Percentiles rank a stretch among this genome's conserved stretches.
phyloP scores from a whole-genome alignment of 2,329 filamentous ascomycete species.

The Aureobasidium leucospermi region DNA sequence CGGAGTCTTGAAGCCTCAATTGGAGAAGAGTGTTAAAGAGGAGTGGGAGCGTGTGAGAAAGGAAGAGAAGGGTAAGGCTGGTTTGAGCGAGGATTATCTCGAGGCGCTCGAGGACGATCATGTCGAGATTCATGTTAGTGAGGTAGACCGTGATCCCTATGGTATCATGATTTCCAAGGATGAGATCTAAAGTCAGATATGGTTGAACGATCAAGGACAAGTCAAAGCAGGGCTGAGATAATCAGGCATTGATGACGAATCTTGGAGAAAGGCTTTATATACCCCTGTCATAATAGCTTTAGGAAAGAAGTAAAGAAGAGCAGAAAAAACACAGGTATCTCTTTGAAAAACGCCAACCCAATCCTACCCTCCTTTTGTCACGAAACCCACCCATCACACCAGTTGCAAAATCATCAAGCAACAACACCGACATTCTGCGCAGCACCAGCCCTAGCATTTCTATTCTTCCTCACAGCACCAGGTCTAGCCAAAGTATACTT shows the following conservation, averaged over 20 bases:
- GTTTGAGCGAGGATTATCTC: slow-evolving; percentile 31
- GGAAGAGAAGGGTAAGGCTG: slow-evolving; percentile 32
- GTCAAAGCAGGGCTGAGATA: too few species aligned
- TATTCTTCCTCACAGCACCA: slow-evolving; percentile 27
- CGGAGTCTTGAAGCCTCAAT: slow-evolving; percentile 58
- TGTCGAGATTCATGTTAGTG: slow-evolving; percentile 65
- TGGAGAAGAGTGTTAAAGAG: slow-evolving; percentile 52
- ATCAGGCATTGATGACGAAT: too few species aligned
- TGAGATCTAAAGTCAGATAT: slow-evolving; percentile 17
- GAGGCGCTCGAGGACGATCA: slow-evolving; percentile 47
- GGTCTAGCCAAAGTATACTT: slow-evolving; percentile 62
- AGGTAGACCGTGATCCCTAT: slow-evolving; percentile 80
- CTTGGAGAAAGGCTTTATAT: too few species aligned
- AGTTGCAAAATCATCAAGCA: background rate
- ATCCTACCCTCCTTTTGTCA: too few species aligned
- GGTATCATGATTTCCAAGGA: slow-evolving; percentile 53
- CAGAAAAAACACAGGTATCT: slow-evolving; percentile 2
- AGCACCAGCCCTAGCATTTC: slow-evolving; percentile 8
- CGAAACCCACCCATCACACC: background rate
- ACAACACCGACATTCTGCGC: slow-evolving; percentile 13
- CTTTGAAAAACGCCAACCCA: background rate
- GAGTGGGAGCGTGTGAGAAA: slow-evolving; percentile 46
- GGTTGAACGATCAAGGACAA: too few species aligned
- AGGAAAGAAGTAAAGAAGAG: background rate
- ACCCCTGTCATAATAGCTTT: too few species aligned